Evolutionary conservation across 108 stramenopile genomes (phyloP).

Genomic region (Skeletonema costatum): DNA sequence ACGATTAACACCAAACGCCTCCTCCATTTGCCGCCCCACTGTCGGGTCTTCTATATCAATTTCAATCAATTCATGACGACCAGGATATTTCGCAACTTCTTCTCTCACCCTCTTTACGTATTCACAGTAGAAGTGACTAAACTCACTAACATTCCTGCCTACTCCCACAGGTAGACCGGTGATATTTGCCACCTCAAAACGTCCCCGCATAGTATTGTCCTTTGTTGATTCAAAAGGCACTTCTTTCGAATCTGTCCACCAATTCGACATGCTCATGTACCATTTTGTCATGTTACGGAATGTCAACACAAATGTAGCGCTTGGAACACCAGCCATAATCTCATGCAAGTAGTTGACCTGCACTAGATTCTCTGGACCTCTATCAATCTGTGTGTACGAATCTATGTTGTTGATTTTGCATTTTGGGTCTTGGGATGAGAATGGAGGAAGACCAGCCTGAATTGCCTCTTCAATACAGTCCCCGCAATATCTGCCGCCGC

Average conservation of each 20-base stretch:
- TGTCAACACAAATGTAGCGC: neutral
- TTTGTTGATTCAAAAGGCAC: no score
- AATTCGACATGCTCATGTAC: neutral
- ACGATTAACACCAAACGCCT: neutral
- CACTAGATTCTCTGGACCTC: neutral
- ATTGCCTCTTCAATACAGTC: conserved; percentile 7
- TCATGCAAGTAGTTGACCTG: neutral
- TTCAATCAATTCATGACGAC: neutral
- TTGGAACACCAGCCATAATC: neutral
- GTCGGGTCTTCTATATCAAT: neutral
- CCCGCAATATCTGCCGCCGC: neutral
- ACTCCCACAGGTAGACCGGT: neutral
- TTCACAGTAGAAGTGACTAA: neutral
- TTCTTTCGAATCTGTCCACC: neutral
- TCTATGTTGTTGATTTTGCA: neutral
- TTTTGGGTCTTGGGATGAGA: neutral
- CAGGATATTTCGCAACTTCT: neutral
- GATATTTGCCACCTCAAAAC: neutral
- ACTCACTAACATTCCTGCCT: neutral
- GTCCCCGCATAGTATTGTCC: neutral
- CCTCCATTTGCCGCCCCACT: neutral
- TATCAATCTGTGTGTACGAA: neutral
- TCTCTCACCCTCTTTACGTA: neutral
- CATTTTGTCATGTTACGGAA: neutral
- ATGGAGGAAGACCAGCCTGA: neutral